Evolutionary conservation across 1,139 yeast genomes (phyloP).

Genomic region (Yamadazyma dendronema): DNA sequence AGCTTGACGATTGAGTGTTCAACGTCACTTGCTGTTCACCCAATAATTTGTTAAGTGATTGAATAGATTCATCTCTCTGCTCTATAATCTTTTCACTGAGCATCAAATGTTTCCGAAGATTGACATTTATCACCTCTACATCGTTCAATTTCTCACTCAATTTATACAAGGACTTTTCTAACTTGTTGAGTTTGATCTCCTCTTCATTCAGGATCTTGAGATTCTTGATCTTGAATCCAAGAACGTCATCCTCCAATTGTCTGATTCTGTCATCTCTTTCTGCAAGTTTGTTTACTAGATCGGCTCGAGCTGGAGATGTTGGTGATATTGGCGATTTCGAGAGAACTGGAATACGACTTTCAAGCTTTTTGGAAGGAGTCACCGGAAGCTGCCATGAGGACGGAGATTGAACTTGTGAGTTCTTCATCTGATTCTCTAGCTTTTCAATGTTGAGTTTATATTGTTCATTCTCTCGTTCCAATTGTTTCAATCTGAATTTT

Average conservation of each 20-base stretch:
- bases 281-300: constrained; percentile 25
- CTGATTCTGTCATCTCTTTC: constrained; percentile 37
- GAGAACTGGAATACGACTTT: constrained; percentile 12
- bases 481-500: constrained; percentile 45
- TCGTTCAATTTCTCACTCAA: constrained; percentile 40
- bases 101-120: constrained; percentile 44
- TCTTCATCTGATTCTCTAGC: constrained; percentile 48
- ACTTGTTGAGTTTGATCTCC: constrained; percentile 38
- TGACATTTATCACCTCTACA: constrained; percentile 37
- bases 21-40: constrained; percentile 51
- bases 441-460: constrained; percentile 42
- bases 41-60: constrained; percentile 51
- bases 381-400: constrained; percentile 1
- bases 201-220: constrained; percentile 43
- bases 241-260: constrained; percentile 36
- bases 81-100: constrained; percentile 60
- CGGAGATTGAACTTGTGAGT: neutral
- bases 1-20: constrained; percentile 49
- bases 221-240: constrained; percentile 35
- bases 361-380: constrained; percentile 12
- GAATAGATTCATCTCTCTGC: constrained; percentile 58
- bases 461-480: constrained; percentile 48
- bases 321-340: constrained; percentile 11
- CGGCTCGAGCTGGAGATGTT: constrained; percentile 8
- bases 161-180: constrained; percentile 39